These are phyloP conservation scores for Aspergillus leporis DNA, from an alignment of 495 filamentous ascomycete genomes.

Conservation along the genomic window DNA sequence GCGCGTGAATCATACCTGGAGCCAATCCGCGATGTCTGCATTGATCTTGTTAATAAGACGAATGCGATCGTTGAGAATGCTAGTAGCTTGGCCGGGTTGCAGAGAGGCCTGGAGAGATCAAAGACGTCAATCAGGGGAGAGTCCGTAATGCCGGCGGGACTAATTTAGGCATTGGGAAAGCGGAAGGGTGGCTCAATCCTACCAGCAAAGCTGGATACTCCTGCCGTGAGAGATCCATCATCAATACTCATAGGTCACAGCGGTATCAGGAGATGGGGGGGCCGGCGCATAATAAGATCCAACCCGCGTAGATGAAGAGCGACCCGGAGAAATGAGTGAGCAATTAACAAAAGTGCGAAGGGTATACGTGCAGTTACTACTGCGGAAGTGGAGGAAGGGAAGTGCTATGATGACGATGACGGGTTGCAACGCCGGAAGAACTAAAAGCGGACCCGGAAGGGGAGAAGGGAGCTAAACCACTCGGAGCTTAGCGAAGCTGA, in stretches of 20 bases:
- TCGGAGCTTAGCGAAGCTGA: slow-evolving; percentile 1
- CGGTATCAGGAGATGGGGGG: slow-evolving; percentile 16
- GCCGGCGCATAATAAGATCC: slow-evolving; percentile 41
- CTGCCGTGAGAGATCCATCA: slow-evolving; percentile 80
- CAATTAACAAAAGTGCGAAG: background rate
- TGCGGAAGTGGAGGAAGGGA: slow-evolving; percentile 5
- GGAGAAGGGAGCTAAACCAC: background rate
- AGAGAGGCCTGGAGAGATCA: slow-evolving; percentile 65
- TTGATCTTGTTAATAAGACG: slow-evolving; percentile 86
- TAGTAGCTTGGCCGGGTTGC: slow-evolving; percentile 81
- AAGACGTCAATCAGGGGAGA: slow-evolving; percentile 6
- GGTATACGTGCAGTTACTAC: background rate
- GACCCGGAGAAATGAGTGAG: background rate
- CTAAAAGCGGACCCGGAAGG: slow-evolving; percentile 10
- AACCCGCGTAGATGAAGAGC: slow-evolving; percentile 2
- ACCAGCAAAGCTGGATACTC: slow-evolving; percentile 98
- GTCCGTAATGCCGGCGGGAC: background rate
- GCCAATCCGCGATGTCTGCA: slow-evolving; percentile 90
- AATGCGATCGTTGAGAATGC: slow-evolving; percentile 82
- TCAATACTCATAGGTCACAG: slow-evolving; percentile 35
- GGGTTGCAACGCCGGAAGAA: slow-evolving; percentile 15
- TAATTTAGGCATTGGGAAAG: background rate
- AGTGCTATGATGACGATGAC: slow-evolving; percentile 20
- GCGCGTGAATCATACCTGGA: slow-evolving; percentile 68
- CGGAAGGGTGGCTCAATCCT: slow-evolving; percentile 35